These are phyloP conservation scores for Sporisorium reilianum DNA, from an alignment of 1,284 basidiomycete species.

Conservation along the genomic window DNA sequence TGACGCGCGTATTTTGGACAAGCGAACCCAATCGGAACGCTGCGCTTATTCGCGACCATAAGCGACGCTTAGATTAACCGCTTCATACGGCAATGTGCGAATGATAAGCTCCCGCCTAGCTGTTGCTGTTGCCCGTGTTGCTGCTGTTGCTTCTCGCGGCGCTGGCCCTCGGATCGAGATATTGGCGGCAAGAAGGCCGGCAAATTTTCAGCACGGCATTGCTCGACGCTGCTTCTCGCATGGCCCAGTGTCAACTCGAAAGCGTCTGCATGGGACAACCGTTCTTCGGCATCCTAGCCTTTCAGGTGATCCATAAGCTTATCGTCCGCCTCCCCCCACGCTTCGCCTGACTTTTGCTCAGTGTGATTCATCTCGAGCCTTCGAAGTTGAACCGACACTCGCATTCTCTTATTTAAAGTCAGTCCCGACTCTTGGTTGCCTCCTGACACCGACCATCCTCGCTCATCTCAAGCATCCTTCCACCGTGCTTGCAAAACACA, in stretches of 20 bases:
- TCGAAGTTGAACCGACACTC: too few relatives aligned
- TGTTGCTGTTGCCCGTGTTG: not conserved
- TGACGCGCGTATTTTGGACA: not conserved
- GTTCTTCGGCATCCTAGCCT: not conserved
- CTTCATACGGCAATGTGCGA: not conserved
- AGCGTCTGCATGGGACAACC: too few relatives aligned
- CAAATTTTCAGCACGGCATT: too few relatives aligned
- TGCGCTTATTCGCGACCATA: slow-evolving; percentile 10
- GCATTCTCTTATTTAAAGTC: not conserved
- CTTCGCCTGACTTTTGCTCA: not conserved
- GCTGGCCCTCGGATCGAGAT: too few relatives aligned
- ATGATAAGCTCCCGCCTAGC: not conserved
- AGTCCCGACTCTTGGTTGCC: not conserved
- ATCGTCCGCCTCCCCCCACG: not conserved
- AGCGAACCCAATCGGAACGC: slow-evolving; percentile 32
- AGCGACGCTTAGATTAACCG: slow-evolving; percentile 16
- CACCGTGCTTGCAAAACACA: not conserved
- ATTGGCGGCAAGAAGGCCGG: too few relatives aligned
- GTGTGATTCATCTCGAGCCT: too few relatives aligned
- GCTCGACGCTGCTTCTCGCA: too few relatives aligned
- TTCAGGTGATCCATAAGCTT: too few relatives aligned
- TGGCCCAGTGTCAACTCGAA: too few relatives aligned
- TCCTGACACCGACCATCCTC: not conserved
- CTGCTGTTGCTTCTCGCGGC: not conserved
- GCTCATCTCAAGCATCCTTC: not conserved